Base-by-base conservation (phyloP, 2,329 filamentous ascomycete genomes). In the Emydomyces testavorans region DNA sequence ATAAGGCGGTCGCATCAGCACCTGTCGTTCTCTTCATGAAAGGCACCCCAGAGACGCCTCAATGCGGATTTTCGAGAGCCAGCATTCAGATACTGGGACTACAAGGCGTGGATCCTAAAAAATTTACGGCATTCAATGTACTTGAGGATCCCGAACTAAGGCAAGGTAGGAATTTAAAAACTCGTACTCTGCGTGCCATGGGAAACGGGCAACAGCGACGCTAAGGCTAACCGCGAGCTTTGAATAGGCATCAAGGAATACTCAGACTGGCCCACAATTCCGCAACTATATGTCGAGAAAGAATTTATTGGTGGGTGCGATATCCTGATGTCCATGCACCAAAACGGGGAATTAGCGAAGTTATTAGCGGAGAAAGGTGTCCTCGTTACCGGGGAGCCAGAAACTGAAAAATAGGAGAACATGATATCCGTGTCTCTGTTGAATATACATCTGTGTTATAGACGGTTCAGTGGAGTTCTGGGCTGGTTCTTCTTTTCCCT, bases 1-100 rank as follows among this genome's bases (percentile, higher is more conserved):
- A 95, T 67, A 86, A 88, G 65, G 90, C 90, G 26, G 82, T 98
- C 13, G 74, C 71, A 20, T 89, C 88, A 0, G 84, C 89, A 0
- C 90, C 90, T 1, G 90, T 98, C 0, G 92, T 98, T 1, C 76
- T 98, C 49, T 98, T 98, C 75, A 98, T 98, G 92, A 98, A 98
- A 74, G 92, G 92, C 51, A 96, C 92, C 1, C 92, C 92, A 50
- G 89, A 95, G 71, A 86, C 80, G 52, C 92, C 92, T 16, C 89
- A 95, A 68, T 98, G 92, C 69, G 92, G 92, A 38, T 98, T 95
- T 75, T 96, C 90, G 50, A 80, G 89, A 59, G 90, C 90, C 47
- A 87, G 79, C 64, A 94, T 98, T 64, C 89, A 96, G 74, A 89
- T 98, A 60, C 75, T 98, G 54, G 87, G 90, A 50, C 70, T 95